Evolutionary conservation across 2,329 filamentous ascomycete species (phyloP).

Genomic region (Penicillium sp.): DNA sequence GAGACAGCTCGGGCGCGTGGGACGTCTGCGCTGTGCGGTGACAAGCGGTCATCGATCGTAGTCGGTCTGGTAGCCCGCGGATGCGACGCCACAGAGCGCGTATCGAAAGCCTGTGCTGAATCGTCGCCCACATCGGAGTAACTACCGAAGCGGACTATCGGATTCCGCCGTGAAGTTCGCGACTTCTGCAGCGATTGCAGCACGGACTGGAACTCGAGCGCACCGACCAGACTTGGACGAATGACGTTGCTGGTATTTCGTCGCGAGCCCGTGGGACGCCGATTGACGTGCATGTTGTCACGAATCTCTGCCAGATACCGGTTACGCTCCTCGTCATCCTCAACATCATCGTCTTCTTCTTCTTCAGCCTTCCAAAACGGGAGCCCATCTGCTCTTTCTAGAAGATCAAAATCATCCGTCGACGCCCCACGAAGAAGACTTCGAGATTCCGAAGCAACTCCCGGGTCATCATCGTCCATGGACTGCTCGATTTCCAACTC

Average conservation of each 20-base stretch:
- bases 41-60: slow-evolving; percentile 18
- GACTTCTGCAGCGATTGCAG: slow-evolving; percentile 80
- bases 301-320: slow-evolving; percentile 71
- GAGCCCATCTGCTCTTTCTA: slow-evolving; percentile 48
- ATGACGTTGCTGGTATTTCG: slow-evolving; percentile 77
- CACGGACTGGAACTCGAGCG: slow-evolving; percentile 86
- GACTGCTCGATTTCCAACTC: slow-evolving; percentile 52
- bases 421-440: slow-evolving; percentile 46
- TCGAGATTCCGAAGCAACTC: slow-evolving; percentile 41
- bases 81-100: slow-evolving; percentile 45
- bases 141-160: slow-evolving; percentile 62
- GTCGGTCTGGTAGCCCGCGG: slow-evolving; percentile 28
- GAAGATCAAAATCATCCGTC: slow-evolving; percentile 57
- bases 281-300: slow-evolving; percentile 84
- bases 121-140: slow-evolving; percentile 60
- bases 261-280: slow-evolving; percentile 57
- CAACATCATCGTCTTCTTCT: slow-evolving; percentile 44
- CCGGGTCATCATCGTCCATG: slow-evolving; percentile 51
- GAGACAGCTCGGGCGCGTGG: slow-evolving; percentile 51
- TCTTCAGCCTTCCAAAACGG: slow-evolving; percentile 40
- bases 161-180: slow-evolving; percentile 62
- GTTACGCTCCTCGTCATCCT: slow-evolving; percentile 51
- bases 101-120: slow-evolving; percentile 43
- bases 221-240: slow-evolving; percentile 85
- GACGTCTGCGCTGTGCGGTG: slow-evolving; percentile 18